Conservation (phyloP, 2,329 filamentous ascomycete species). For the Botrytis medusae region DNA sequence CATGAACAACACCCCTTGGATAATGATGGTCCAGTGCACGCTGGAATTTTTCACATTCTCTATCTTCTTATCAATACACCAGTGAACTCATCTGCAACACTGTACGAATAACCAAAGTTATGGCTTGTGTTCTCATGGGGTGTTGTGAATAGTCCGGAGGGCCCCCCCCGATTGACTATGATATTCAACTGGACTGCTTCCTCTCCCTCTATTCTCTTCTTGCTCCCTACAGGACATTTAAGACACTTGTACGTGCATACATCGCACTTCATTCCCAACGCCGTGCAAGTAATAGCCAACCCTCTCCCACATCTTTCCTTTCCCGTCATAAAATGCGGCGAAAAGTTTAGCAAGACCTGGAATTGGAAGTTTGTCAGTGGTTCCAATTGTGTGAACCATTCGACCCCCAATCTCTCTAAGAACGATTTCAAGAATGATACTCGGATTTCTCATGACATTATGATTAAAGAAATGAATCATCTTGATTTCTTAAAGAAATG, state of each 20-base stretch:
- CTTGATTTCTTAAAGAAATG: background rate
- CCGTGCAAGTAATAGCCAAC: rapidly evolving
- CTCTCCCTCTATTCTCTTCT: background rate
- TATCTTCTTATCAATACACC: background rate
- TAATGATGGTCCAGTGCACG: rapidly evolving
- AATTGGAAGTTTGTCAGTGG: background rate
- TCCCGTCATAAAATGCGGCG: background rate
- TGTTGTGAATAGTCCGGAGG: background rate
- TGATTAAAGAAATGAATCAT: background rate
- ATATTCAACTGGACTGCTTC: background rate
- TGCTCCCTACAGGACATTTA: too few species aligned
- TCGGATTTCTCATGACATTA: too few species aligned
- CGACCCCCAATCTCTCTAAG: too few species aligned
- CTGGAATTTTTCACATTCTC: background rate
- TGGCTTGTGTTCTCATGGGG: background rate
- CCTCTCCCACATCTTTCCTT: background rate
- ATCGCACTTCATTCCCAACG: too few species aligned
- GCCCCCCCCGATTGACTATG: too few species aligned
- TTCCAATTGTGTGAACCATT: too few species aligned
- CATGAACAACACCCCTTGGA: too few species aligned
- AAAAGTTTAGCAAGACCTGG: background rate
- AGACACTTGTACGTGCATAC: background rate
- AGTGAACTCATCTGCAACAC: background rate
- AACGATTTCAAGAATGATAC: background rate
- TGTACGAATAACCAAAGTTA: background rate